phyloP scores from a whole-genome alignment of 352 stramenopile species.

The Phytophthora sp. region DNA sequence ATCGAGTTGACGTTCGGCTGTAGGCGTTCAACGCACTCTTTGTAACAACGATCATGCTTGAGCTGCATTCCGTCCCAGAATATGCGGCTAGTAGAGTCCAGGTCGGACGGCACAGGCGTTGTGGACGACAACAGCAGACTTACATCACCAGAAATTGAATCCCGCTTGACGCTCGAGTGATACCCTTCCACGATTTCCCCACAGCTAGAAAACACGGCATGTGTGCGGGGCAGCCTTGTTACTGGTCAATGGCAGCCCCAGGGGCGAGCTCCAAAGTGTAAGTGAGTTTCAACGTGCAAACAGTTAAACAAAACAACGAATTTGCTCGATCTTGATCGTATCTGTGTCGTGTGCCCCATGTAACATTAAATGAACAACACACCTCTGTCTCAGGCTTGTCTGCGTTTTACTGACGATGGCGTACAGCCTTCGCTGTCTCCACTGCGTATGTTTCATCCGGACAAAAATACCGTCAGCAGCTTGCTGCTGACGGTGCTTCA shows the following conservation, averaged over 20 bases:
- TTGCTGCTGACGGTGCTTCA: not conserved
- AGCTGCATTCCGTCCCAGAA: conserved; percentile 12
- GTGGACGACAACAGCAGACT: conserved; percentile 1
- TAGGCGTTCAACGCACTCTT: conserved; percentile 5
- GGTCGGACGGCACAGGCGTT: not conserved
- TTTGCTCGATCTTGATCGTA: too few species aligned
- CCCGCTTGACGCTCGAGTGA: not conserved
- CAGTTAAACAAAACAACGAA: too few species aligned
- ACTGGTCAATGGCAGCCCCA: not conserved
- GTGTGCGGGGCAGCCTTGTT: not conserved
- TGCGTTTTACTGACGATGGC: too few species aligned
- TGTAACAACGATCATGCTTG: conserved; percentile 9
- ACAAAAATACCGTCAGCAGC: too few species aligned
- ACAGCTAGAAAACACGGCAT: not conserved
- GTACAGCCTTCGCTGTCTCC: too few species aligned
- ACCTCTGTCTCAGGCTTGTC: too few species aligned
- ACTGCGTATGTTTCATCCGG: too few species aligned
- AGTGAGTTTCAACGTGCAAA: too few species aligned
- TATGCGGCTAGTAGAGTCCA: conserved; percentile 1
- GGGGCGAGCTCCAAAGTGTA: not conserved
- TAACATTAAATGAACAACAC: too few species aligned
- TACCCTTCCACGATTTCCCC: not conserved
- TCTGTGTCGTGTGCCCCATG: too few species aligned
- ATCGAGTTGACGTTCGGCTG: conserved; percentile 4
- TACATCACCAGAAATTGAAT: not conserved